Evolutionary conservation across 2,329 filamentous ascomycete species (phyloP).

Genomic region (Aureobasidium sp.): DNA sequence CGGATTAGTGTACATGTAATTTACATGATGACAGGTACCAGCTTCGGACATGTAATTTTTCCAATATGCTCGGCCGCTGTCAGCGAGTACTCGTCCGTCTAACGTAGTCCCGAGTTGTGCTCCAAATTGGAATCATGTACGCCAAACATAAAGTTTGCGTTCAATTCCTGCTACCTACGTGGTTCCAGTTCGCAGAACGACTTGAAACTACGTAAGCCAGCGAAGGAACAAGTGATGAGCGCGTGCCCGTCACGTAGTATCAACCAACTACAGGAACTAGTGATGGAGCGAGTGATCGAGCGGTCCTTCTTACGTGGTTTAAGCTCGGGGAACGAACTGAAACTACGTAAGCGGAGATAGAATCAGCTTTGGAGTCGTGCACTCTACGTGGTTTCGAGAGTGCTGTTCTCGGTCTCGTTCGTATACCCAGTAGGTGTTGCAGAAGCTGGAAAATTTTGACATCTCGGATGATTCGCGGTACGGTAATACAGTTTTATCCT

Average conservation of each 20-base stretch:
- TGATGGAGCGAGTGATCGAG: background rate
- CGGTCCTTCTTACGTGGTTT: constrained; percentile 5
- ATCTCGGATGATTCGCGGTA: background rate
- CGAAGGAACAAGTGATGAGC: background rate
- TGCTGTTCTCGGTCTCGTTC: constrained; percentile 2
- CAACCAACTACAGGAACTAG: background rate
- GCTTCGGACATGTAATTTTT: background rate
- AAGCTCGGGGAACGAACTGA: background rate
- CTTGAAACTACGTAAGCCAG: background rate
- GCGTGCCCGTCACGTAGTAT: background rate
- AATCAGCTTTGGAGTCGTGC: background rate
- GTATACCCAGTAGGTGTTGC: background rate
- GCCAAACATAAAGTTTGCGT: background rate
- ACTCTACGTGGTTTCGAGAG: background rate
- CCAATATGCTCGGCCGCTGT: background rate
- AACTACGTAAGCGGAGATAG: constrained; percentile 2
- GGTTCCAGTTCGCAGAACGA: background rate
- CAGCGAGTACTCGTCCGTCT: background rate
- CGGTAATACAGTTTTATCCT: constrained; percentile 2
- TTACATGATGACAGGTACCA: background rate
- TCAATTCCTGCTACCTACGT: background rate
- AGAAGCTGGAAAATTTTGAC: background rate
- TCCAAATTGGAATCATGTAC: background rate
- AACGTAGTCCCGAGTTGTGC: constrained; percentile 2
- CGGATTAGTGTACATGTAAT: constrained; percentile 1